Base-by-base conservation (phyloP, 2,329 filamentous ascomycete species). In the Sporothrix luriei region DNA sequence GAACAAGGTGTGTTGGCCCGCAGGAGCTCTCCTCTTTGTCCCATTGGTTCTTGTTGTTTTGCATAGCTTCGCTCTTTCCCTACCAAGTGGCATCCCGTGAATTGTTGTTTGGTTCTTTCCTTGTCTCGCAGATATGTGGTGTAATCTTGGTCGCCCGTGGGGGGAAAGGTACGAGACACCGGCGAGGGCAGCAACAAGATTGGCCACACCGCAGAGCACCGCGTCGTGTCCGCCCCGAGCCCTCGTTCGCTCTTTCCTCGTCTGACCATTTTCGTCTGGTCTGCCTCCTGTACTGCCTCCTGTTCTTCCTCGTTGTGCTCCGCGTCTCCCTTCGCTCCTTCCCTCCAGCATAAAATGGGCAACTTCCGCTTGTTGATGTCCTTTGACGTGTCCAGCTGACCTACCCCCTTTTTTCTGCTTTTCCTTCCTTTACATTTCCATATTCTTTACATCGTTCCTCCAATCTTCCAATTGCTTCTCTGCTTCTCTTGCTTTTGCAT, bases 341-440 rank as follows among this genome's bases (percentile, higher is more conserved):
- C 64, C 33, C 11, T 54, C 61, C 24, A 65, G 52, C 64, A 54
- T 43, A 54, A 66, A 54, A 26, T 49, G 33, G 16, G 29, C 33
- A 40, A 19, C 43, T 52, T 38, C 48, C 49, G n/a, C 24, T 40
- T 66, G 49, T 66, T 66, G 64, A 55, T 16, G 33, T 57, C 13
- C 51, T 67, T 29, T 21, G 11, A 48, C 24, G 43, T 74, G 0
- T 76, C 75, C 19, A 24, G 10, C 64, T 16, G 19, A 74, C 81
- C 0, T 73, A 81, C 82, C 4, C 74, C 74, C 21, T 70, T 69
- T 79, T 77, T 26, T 26, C 40, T 61, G 40, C 26, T 10, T n/a
- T 21, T 16, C 40, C 24, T n/a, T 40, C 7, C 24, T n/a, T 40
- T 3, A 1, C 14, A 1, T 43, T 16, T 43, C 40, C 4, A 13